phyloP scores from a whole-genome alignment of 163 green algal genomes.

The Scenedesmus sp. region DNA sequence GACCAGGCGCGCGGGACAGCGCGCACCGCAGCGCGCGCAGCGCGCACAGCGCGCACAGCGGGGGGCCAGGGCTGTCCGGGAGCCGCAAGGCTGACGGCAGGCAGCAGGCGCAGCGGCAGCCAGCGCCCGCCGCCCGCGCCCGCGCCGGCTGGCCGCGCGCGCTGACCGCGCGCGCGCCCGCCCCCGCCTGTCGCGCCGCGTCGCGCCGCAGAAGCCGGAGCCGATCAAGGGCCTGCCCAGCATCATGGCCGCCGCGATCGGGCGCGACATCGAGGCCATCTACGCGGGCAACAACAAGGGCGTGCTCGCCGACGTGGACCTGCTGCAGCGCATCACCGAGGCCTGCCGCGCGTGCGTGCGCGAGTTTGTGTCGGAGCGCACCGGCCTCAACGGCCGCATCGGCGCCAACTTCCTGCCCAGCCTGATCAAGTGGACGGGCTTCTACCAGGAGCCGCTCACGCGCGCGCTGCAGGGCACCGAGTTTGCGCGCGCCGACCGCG shows the following conservation, averaged over 20 bases:
- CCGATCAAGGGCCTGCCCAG: constrained; percentile 89
- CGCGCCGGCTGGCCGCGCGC: background rate
- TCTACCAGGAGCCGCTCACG: constrained; percentile 77
- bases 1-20: constrained; percentile 59
- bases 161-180: background rate
- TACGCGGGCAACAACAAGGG: constrained; percentile 87
- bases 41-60: too few species aligned
- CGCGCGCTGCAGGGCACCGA: constrained; percentile 74
- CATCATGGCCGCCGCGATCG: constrained; percentile 89
- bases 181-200: background rate
- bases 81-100: too few species aligned
- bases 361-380: constrained; percentile 89
- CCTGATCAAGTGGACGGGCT: constrained; percentile 78
- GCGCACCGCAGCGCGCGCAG: too few species aligned
- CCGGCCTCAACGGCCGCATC: constrained; percentile 79
- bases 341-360: constrained; percentile 75
- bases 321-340: constrained; percentile 94
- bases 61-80: too few species aligned
- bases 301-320: constrained; percentile 89
- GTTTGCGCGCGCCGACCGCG: constrained; percentile 81
- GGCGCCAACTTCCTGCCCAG: constrained; percentile 68
- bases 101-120: too few species aligned
- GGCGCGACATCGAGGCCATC: constrained; percentile 93
- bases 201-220: constrained; percentile 54
- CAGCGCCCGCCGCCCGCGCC: too few species aligned